Evolutionary conservation across 1,284 basidiomycete genomes (phyloP).

Genomic region (Ganoderma lingzhi): DNA sequence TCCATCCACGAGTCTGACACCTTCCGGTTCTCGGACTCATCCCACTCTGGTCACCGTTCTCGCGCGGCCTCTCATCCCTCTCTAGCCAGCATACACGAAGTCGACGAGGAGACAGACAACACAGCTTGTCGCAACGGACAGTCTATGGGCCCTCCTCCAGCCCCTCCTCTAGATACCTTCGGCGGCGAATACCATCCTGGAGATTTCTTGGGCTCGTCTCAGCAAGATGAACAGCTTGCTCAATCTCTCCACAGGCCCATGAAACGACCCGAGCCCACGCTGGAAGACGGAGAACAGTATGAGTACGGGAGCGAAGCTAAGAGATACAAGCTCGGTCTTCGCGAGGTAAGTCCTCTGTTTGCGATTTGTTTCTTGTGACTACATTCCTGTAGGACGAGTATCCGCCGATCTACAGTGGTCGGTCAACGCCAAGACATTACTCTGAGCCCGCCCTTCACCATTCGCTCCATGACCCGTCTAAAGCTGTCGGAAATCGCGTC

Average conservation of each 20-base stretch:
- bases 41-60: constrained; percentile 20
- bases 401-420: constrained; percentile 20
- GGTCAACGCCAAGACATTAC: constrained; percentile 18
- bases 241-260: constrained; percentile 27
- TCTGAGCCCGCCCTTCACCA: constrained; percentile 5
- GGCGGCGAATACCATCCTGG: constrained; percentile 9
- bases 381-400: constrained; percentile 26
- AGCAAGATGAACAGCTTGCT: constrained; percentile 14
- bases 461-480: not conserved
- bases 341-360: constrained; percentile 18
- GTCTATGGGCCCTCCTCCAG: constrained; percentile 11
- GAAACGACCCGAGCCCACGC: constrained; percentile 33
- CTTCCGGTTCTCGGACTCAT: constrained; percentile 19
- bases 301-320: constrained; percentile 33
- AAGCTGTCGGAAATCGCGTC: not conserved
- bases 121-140: constrained; percentile 6
- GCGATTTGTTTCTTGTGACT: not conserved
- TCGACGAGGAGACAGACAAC: constrained; percentile 31
- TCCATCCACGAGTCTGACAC: constrained; percentile 3
- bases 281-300: constrained; percentile 32
- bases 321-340: constrained; percentile 32
- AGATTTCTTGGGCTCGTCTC: constrained; percentile 3
- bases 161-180: constrained; percentile 11
- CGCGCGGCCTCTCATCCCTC: constrained; percentile 34
- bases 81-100: constrained; percentile 38